These are phyloP conservation scores for Fusarium sp. DNA, from an alignment of 2,329 filamentous ascomycete genomes.

Conservation along the genomic window DNA sequence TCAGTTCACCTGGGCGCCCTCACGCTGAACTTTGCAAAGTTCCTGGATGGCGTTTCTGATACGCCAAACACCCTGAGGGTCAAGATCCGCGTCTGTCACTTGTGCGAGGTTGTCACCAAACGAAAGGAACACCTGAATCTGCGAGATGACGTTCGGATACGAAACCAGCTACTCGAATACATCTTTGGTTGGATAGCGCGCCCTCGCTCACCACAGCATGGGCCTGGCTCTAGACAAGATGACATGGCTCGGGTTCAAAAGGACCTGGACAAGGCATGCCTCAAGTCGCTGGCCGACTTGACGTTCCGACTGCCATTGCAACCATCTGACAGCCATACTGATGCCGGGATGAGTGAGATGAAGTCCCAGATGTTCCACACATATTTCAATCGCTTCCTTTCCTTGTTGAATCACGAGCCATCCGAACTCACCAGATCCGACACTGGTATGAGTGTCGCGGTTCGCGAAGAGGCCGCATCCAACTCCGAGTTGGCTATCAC, in stretches of 20 bases:
- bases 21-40: conserved; percentile 75
- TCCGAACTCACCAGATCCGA: conserved; percentile 52
- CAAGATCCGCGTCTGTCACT: conserved; percentile 76
- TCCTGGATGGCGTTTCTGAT: conserved; percentile 69
- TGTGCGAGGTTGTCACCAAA: conserved; percentile 73
- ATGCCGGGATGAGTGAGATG: conserved; percentile 74
- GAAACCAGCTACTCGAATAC: conserved; percentile 76
- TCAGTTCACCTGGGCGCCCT: conserved; percentile 73
- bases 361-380: conserved; percentile 79
- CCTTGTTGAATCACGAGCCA: conserved; percentile 70
- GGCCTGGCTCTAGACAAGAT: conserved; percentile 62
- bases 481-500: conserved; percentile 74
- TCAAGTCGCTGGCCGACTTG: conserved; percentile 73
- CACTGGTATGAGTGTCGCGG: conserved; percentile 47
- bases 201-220: conserved; percentile 63
- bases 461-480: conserved; percentile 66
- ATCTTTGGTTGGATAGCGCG: conserved; percentile 77
- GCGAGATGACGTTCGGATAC: conserved; percentile 75
- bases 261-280: conserved; percentile 74
- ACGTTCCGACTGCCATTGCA: conserved; percentile 76
- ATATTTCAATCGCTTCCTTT: conserved; percentile 78
- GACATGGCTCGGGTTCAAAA: conserved; percentile 69
- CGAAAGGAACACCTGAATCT: conserved; percentile 77
- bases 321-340: conserved; percentile 72
- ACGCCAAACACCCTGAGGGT: conserved; percentile 68